These are phyloP conservation scores for Termitomyces sp. DNA, from an alignment of 768 basidiomycete species.

Conservation along the genomic window DNA sequence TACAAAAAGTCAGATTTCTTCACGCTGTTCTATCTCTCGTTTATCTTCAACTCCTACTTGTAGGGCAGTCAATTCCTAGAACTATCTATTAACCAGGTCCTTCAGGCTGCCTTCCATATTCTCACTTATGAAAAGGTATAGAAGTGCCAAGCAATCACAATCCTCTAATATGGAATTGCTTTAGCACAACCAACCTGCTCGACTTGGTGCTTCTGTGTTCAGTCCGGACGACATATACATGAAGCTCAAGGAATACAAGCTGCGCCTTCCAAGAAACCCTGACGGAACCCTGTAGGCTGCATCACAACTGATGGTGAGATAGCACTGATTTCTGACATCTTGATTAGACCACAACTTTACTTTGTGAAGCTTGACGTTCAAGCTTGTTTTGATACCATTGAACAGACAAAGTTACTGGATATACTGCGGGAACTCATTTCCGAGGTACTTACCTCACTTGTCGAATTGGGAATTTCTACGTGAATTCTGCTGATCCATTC, in stretches of 20 bases:
- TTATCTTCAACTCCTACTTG: background rate
- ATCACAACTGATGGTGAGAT: background rate
- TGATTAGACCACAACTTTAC: conserved; percentile 77
- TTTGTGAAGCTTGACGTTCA: conserved; percentile 97
- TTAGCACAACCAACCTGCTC: conserved; percentile 56
- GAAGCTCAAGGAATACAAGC: conserved; percentile 69
- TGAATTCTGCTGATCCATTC: background rate
- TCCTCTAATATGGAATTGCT: background rate
- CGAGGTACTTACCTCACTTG: conserved; percentile 40
- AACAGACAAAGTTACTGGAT: conserved; percentile 77
- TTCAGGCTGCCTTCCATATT: conserved; percentile 82
- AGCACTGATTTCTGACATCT: background rate
- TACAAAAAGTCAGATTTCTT: conserved; percentile 22
- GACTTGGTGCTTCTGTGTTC: conserved; percentile 80
- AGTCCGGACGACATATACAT: conserved; percentile 78
- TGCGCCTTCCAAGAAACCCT: conserved; percentile 32
- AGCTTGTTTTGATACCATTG: conserved; percentile 95
- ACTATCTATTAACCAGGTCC: conserved; percentile 82
- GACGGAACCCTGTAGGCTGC: conserved; percentile 48
- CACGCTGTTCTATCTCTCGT: background rate
- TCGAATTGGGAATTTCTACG: background rate
- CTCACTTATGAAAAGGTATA: conserved; percentile 81
- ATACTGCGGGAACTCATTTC: conserved; percentile 73
- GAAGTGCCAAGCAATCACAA: background rate
- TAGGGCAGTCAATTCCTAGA: conserved; percentile 29